phyloP scores from a whole-genome alignment of 2,329 filamentous ascomycete species.

The Penicillium sp. region DNA sequence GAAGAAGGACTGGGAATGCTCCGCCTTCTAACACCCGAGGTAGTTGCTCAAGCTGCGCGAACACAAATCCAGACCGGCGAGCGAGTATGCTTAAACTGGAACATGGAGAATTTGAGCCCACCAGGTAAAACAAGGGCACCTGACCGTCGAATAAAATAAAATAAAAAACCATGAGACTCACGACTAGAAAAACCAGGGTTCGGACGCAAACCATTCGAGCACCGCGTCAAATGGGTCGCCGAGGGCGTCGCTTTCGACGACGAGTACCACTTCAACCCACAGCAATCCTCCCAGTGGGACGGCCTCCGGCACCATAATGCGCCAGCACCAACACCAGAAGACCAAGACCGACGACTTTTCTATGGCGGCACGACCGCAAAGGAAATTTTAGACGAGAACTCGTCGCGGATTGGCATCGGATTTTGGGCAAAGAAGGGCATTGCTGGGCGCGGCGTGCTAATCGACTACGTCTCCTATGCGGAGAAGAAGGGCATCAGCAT shows the following conservation, averaged over 20 bases:
- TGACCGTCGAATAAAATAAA: background rate
- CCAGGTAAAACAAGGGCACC: conserved; percentile 27
- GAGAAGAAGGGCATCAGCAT: conserved; percentile 33
- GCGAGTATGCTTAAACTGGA: conserved; percentile 58
- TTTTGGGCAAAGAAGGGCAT: conserved; percentile 42
- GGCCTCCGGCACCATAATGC: conserved; percentile 53
- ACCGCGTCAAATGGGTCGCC: conserved; percentile 51
- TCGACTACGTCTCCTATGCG: conserved; percentile 41
- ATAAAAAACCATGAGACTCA: background rate
- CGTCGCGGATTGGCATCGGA: conserved; percentile 39
- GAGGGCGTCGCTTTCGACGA: conserved; percentile 51
- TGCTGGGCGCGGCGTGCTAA: conserved; percentile 42
- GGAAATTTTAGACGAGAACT: conserved; percentile 36
- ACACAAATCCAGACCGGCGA: conserved; percentile 55
- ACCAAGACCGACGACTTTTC: conserved; percentile 33
- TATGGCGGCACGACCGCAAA: conserved; percentile 39
- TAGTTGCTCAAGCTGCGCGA: conserved; percentile 52
- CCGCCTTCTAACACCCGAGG: conserved; percentile 53
- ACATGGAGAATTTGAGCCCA: conserved; percentile 55
- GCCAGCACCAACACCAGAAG: conserved; percentile 39
- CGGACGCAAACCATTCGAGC: conserved; percentile 52
- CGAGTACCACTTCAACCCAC: conserved; percentile 54
- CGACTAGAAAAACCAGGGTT: conserved; percentile 47
- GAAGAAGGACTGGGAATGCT: conserved; percentile 58
- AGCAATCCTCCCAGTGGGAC: conserved; percentile 57